phyloP scores from a whole-genome alignment of 352 stramenopile genomes.

The Globisporangium okanoganense region DNA sequence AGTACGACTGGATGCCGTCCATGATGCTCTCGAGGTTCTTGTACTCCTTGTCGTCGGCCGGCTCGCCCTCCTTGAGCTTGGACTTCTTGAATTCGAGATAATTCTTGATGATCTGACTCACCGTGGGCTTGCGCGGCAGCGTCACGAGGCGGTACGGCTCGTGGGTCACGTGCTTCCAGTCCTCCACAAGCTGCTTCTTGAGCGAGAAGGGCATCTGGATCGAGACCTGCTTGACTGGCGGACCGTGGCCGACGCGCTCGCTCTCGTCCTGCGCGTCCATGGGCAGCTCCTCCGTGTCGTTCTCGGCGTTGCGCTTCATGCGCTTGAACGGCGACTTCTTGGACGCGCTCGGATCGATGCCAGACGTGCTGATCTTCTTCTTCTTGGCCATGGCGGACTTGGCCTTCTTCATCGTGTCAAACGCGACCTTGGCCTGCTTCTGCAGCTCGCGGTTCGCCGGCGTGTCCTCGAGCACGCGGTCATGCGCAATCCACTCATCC shows the following conservation, averaged over 20 bases:
- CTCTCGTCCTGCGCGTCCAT: constrained; percentile 18
- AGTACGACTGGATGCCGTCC: constrained; percentile 86
- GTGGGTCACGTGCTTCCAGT: constrained; percentile 88
- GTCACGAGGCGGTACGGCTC: constrained; percentile 74
- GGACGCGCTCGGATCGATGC: constrained; percentile 40
- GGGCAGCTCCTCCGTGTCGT: constrained; percentile 63
- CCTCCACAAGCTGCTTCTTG: constrained; percentile 90
- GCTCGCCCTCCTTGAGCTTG: constrained; percentile 53
- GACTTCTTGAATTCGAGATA: constrained; percentile 75
- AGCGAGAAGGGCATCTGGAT: constrained; percentile 89
- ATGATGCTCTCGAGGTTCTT: constrained; percentile 84
- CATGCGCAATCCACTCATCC: constrained; percentile 85
- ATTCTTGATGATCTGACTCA: constrained; percentile 74
- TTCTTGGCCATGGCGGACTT: constrained; percentile 40
- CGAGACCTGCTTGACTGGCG: constrained; percentile 40
- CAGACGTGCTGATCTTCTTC: constrained; percentile 65
- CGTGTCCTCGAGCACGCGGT: constrained; percentile 73
- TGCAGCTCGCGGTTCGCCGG: constrained; percentile 50
- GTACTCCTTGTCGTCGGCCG: constrained; percentile 65
- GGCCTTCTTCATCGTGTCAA: constrained; percentile 29
- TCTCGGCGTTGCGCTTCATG: constrained; percentile 58
- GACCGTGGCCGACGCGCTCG: constrained; percentile 9
- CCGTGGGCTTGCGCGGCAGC: constrained; percentile 75
- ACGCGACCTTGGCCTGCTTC: constrained; percentile 32
- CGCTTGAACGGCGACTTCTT: constrained; percentile 78